A percentile compares a stretch with the other conserved stretches of the same genome.
Conservation (phyloP, 768 basidiomycete genomes). For the Cystoderma amianthinum region DNA sequence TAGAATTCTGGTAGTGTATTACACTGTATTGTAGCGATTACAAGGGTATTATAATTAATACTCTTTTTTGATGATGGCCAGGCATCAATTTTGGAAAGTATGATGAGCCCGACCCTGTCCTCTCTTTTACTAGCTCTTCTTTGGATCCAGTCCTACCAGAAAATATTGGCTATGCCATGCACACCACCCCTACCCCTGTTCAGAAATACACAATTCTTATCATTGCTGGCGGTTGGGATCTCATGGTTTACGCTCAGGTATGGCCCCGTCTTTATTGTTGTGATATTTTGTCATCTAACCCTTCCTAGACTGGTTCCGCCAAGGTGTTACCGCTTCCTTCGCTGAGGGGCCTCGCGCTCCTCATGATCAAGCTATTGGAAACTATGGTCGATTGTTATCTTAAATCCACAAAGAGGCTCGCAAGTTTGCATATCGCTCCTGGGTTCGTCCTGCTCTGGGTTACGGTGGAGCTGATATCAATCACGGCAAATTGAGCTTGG, state of each 20-base stretch:
- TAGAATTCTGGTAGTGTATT: too few relatives aligned
- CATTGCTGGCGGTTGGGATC: slow-evolving; percentile 80
- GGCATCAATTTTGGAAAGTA: slow-evolving; percentile 99
- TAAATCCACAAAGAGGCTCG: slow-evolving; percentile 99
- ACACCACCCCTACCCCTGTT: slow-evolving; percentile 94
- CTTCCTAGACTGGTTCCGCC: slow-evolving; percentile 91
- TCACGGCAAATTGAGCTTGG: slow-evolving; percentile 88
- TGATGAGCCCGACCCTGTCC: slow-evolving; percentile 96
- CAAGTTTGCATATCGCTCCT: slow-evolving; percentile 98
- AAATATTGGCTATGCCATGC: slow-evolving; percentile 90
- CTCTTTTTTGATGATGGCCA: too few relatives aligned
- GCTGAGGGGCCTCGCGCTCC: too few relatives aligned
- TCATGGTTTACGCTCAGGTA: slow-evolving; percentile 94
- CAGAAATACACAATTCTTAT: slow-evolving; percentile 99
- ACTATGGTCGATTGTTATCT: slow-evolving; percentile 87
- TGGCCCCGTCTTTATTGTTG: slow-evolving; percentile 14
- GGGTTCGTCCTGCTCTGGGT: slow-evolving; percentile 98
- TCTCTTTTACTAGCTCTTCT: slow-evolving; percentile 80
- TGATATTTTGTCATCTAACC: slow-evolving; percentile 5
- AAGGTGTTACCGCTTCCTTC: slow-evolving; percentile 96
- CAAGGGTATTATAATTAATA: too few relatives aligned
- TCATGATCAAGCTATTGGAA: too few relatives aligned
- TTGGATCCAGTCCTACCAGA: slow-evolving; percentile 91
- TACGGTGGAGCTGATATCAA: slow-evolving; percentile 99
- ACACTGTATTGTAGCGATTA: too few relatives aligned